Percentiles rank a stretch among this genome's conserved stretches.
These are phyloP conservation scores for Tuber brumale DNA, from an alignment of 495 filamentous ascomycete species.

Conservation along the genomic window DNA sequence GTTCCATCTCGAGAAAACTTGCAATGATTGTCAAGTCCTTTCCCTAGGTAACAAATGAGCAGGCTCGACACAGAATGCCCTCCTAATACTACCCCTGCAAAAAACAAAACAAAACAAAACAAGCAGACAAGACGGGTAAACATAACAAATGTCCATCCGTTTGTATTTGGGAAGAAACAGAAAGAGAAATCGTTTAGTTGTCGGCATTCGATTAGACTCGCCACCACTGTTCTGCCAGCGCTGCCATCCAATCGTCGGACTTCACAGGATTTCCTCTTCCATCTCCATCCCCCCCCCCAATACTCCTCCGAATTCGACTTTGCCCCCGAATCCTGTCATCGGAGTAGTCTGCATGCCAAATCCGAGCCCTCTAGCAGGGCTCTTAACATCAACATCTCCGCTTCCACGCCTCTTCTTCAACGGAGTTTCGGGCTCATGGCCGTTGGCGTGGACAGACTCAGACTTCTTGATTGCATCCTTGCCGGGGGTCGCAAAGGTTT, in stretches of 20 bases:
- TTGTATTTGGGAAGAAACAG: conserved; percentile 11
- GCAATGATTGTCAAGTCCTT: conserved; percentile 41
- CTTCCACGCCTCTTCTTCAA: conserved; percentile 39
- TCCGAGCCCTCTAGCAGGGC: conserved; percentile 29
- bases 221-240: conserved; percentile 34
- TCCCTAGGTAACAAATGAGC: conserved; percentile 39
- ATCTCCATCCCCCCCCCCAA: conserved; percentile 29
- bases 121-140: conserved; percentile 8
- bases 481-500: conserved; percentile 14
- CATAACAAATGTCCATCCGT: neutral
- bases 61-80: conserved; percentile 34
- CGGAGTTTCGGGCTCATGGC: conserved; percentile 36
- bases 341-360: conserved; percentile 28
- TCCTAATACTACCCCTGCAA: conserved; percentile 8
- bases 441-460: conserved; percentile 11
- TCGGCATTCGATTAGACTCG: neutral
- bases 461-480: conserved; percentile 5
- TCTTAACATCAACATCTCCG: conserved; percentile 36
- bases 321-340: conserved; percentile 29
- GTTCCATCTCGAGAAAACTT: conserved; percentile 42
- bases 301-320: conserved; percentile 37
- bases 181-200: neutral
- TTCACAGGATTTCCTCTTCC: conserved; percentile 37
- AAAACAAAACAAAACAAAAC: conserved; percentile 30
- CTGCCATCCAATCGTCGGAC: conserved; percentile 32